Evolutionary conservation across 345 rosid species (phyloP).

Genomic region (Eutrema yunnanense): DNA sequence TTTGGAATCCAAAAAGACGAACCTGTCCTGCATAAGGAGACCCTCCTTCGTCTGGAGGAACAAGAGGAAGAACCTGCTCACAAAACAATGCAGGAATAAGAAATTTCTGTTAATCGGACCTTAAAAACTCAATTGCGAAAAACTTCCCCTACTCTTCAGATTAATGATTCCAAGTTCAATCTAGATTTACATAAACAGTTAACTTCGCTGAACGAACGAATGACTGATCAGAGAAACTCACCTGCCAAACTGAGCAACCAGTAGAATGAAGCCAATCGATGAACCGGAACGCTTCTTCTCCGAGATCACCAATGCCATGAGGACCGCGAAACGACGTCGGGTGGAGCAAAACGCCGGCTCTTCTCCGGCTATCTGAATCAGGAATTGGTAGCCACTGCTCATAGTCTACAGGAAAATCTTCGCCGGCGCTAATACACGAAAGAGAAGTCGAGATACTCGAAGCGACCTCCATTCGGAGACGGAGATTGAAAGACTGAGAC

Average conservation of each 20-base stretch:
- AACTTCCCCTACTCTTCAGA: no score
- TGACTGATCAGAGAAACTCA: neutral
- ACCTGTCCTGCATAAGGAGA: slow-evolving; percentile 97
- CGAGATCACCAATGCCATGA: slow-evolving; percentile 86
- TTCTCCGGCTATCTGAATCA: slow-evolving; percentile 39
- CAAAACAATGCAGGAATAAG: neutral
- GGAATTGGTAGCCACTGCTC: slow-evolving; percentile 48
- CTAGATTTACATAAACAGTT: neutral
- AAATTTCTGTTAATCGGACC: neutral
- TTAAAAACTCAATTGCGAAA: no score
- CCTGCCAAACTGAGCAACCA: slow-evolving; percentile 97
- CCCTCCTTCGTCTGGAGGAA: slow-evolving; percentile 80
- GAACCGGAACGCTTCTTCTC: slow-evolving; percentile 65
- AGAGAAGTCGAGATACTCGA: slow-evolving; percentile 24
- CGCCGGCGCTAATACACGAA: slow-evolving; percentile 41
- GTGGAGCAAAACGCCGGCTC: slow-evolving; percentile 89
- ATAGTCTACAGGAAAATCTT: slow-evolving; percentile 59
- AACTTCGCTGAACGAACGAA: neutral
- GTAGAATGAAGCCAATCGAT: slow-evolving; percentile 83
- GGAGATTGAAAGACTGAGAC: slow-evolving; percentile 11
- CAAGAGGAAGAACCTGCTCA: slow-evolving; percentile 91
- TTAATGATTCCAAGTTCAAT: neutral
- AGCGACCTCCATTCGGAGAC: slow-evolving; percentile 17
- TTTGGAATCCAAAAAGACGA: neutral
- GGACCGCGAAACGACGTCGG: slow-evolving; percentile 86